These are phyloP conservation scores for Stagonosporopsis chrysanthemi DNA, from an alignment of 2,329 filamentous ascomycete species.

Conservation along the genomic window DNA sequence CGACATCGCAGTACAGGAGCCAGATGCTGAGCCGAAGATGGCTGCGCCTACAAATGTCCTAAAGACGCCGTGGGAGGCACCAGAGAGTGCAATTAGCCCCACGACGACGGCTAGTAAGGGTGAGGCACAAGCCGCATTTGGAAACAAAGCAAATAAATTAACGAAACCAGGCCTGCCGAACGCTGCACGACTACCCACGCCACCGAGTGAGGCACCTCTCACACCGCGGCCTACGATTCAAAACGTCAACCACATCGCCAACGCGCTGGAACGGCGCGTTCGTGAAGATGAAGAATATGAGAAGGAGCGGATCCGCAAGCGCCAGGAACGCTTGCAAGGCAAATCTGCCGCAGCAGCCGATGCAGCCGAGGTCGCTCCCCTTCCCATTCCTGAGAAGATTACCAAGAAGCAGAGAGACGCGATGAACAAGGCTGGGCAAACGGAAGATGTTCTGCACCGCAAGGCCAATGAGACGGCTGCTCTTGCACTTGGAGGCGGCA, in stretches of 20 bases:
- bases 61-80: conserved; percentile 52
- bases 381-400: conserved; percentile 57
- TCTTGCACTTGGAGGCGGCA: conserved; percentile 70
- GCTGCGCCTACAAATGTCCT: conserved; percentile 48
- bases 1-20: conserved; percentile 68
- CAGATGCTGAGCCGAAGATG: conserved; percentile 50
- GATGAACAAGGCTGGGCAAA: conserved; percentile 74
- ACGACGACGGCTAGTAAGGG: conserved; percentile 55
- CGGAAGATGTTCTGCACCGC: conserved; percentile 79
- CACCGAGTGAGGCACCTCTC: conserved; percentile 57
- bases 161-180: conserved; percentile 41
- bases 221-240: conserved; percentile 58
- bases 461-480: conserved; percentile 87
- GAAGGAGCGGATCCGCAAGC: conserved; percentile 63
- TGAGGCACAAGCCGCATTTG: conserved; percentile 15
- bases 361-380: conserved; percentile 31
- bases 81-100: conserved; percentile 62
- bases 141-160: conserved; percentile 6
- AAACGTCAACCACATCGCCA: conserved; percentile 67
- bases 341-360: conserved; percentile 39
- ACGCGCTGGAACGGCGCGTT: conserved; percentile 48
- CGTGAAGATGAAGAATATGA: conserved; percentile 72
- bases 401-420: conserved; percentile 90
- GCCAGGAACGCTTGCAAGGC: conserved; percentile 51
- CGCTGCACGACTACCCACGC: conserved; percentile 54